These are phyloP conservation scores for Yamadazyma sp. DNA, from an alignment of 1,139 yeast species.

Conservation along the genomic window DNA sequence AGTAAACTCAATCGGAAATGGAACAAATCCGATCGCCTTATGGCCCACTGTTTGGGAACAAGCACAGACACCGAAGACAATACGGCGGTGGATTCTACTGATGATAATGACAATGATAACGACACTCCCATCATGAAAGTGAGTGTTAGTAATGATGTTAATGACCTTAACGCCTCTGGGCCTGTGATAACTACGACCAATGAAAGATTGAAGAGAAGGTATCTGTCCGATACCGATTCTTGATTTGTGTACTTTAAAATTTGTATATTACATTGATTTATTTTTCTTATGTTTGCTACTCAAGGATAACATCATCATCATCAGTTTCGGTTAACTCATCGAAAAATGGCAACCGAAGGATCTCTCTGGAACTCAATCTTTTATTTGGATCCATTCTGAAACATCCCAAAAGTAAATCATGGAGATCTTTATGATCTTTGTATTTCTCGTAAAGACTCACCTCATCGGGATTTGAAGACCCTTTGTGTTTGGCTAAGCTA, in stretches of 20 bases:
- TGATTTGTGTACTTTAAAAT: neutral
- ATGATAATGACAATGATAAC: constrained; percentile 1
- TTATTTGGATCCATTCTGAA: constrained; percentile 58
- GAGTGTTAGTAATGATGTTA: too few species aligned
- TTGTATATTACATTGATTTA: constrained; percentile 8
- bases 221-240: constrained; percentile 14
- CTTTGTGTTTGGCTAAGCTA: constrained; percentile 4
- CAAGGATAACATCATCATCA: constrained; percentile 32
- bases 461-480: constrained; percentile 14
- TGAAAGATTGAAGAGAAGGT: constrained; percentile 13
- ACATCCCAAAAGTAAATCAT: constrained; percentile 54
- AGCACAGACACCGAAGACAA: constrained; percentile 1
- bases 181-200: neutral
- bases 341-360: constrained; percentile 58
- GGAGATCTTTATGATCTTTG: constrained; percentile 44
- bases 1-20: constrained; percentile 37
- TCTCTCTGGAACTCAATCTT: constrained; percentile 56
- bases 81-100: neutral
- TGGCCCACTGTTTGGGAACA: constrained; percentile 1
- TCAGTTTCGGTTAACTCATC: constrained; percentile 35
- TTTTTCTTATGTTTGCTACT: constrained; percentile 7
- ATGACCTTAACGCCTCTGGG: constrained; percentile 5
- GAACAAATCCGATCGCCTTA: constrained; percentile 23
- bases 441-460: constrained; percentile 37
- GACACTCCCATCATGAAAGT: neutral